A percentile compares a stretch with the other conserved stretches of the same genome.
phyloP scores from a whole-genome alignment of 129 eudicot genomes.

The Helichrysum umbraculigerum region DNA sequence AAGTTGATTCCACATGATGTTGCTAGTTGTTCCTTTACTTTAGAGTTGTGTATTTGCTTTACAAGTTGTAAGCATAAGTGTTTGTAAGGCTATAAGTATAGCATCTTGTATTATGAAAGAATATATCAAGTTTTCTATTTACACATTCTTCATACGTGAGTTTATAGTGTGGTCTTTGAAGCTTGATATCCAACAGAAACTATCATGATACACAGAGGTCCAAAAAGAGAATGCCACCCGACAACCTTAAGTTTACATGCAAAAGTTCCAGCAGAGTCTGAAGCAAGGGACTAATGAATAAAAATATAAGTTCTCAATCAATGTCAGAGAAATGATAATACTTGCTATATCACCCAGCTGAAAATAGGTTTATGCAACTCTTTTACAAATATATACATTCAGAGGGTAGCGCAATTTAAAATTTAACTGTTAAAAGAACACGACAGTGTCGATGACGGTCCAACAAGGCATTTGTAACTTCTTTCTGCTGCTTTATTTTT shows the following conservation, averaged over 20 bases:
- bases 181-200: too few species aligned
- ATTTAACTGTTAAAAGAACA: too few species aligned
- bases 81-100: too few species aligned
- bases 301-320: background rate
- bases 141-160: too few species aligned
- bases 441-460: background rate
- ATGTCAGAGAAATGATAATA: background rate
- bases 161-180: too few species aligned
- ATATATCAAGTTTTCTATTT: too few species aligned
- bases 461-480: constrained; percentile 4
- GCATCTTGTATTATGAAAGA: too few species aligned
- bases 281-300: constrained; percentile 3
- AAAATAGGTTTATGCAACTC: background rate
- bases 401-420: background rate
- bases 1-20: too few species aligned
- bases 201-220: background rate
- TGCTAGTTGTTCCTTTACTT: too few species aligned
- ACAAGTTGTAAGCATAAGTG: too few species aligned
- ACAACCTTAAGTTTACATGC: background rate
- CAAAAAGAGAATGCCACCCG: background rate
- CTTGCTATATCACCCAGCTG: background rate
- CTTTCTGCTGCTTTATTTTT: constrained; percentile 9
- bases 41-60: too few species aligned
- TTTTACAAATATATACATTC: background rate
- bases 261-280: background rate